Conservation (phyloP, 345 rosid species). For the Citrus cavaleriei region DNA sequence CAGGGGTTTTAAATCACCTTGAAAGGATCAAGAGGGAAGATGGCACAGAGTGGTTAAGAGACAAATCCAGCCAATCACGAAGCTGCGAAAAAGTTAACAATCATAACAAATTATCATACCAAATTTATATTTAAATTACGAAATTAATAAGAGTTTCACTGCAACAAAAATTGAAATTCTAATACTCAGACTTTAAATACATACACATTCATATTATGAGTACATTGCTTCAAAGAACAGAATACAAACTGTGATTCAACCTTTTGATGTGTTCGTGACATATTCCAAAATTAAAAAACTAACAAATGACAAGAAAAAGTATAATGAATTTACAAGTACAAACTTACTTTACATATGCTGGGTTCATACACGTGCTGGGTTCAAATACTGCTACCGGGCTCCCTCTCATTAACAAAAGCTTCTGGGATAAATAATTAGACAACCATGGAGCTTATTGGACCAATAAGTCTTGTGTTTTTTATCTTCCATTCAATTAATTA, state of each 20-base stretch:
- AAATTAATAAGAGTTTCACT: no score
- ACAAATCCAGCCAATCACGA: constrained; percentile 81
- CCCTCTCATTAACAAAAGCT: not conserved
- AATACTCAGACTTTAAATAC: not conserved
- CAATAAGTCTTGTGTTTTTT: not conserved
- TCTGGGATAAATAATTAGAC: not conserved
- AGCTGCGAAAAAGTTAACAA: constrained; percentile 47
- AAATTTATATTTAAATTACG: no score
- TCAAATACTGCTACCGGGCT: not conserved
- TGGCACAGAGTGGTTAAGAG: constrained; percentile 85
- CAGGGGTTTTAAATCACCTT: constrained; percentile 31
- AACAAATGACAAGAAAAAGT: not conserved
- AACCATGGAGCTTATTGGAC: not conserved
- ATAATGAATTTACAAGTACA: not conserved
- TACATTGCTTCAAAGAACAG: not conserved
- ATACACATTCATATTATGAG: not conserved
- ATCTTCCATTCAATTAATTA: not conserved
- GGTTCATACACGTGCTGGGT: not conserved
- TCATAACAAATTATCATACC: not conserved
- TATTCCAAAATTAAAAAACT: not conserved
- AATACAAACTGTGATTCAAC: not conserved
- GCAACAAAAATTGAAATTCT: no score
- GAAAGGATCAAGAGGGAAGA: constrained; percentile 85
- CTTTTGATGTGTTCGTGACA: not conserved
- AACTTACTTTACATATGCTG: not conserved